These are phyloP conservation scores for Saccharata proteae DNA, from an alignment of 2,329 filamentous ascomycete genomes.

Conservation along the genomic window DNA sequence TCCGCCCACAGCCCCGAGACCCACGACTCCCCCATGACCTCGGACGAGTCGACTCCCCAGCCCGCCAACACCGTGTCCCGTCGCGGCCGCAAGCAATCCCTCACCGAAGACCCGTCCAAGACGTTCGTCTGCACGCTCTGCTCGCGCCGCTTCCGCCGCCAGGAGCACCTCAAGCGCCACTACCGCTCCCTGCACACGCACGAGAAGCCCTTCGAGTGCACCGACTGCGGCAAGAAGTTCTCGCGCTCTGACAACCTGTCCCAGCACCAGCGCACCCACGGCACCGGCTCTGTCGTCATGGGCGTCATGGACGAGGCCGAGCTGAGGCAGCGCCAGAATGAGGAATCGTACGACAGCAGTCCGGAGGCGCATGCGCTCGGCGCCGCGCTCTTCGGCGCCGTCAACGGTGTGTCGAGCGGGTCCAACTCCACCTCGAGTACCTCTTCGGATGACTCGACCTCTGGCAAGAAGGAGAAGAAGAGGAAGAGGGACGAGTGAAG, in stretches of 20 bases:
- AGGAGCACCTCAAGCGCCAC: slow-evolving; percentile 97
- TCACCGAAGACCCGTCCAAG: slow-evolving; percentile 96
- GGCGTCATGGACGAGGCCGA: slow-evolving; percentile 68
- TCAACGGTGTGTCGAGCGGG: slow-evolving; percentile 17
- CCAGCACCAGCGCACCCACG: slow-evolving; percentile 90
- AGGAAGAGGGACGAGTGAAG: slow-evolving; percentile 57
- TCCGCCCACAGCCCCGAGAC: slow-evolving; percentile 17
- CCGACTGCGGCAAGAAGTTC: slow-evolving; percentile 98
- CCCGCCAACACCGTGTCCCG: slow-evolving; percentile 57
- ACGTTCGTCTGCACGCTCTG: slow-evolving; percentile 95
- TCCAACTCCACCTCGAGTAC: slow-evolving; percentile 21
- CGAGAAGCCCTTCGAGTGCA: slow-evolving; percentile 97
- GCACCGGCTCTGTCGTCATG: slow-evolving; percentile 81
- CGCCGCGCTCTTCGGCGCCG: slow-evolving; percentile 26
- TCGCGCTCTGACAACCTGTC: slow-evolving; percentile 94
- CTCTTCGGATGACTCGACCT: slow-evolving; percentile 27
- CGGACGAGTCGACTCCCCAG: slow-evolving; percentile 25
- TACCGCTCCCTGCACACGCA: slow-evolving; percentile 96
- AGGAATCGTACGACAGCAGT: slow-evolving; percentile 17
- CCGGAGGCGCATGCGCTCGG: slow-evolving; percentile 27
- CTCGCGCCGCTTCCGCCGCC: slow-evolving; percentile 91
- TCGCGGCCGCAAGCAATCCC: slow-evolving; percentile 92
- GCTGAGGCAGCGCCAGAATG: slow-evolving; percentile 19
- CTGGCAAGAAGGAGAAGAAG: slow-evolving; percentile 43
- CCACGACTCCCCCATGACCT: slow-evolving; percentile 35